A percentile compares a stretch with the other conserved stretches of the same genome.
Conservation (phyloP, 768 basidiomycete species). For the Saitozyma sp. region DNA sequence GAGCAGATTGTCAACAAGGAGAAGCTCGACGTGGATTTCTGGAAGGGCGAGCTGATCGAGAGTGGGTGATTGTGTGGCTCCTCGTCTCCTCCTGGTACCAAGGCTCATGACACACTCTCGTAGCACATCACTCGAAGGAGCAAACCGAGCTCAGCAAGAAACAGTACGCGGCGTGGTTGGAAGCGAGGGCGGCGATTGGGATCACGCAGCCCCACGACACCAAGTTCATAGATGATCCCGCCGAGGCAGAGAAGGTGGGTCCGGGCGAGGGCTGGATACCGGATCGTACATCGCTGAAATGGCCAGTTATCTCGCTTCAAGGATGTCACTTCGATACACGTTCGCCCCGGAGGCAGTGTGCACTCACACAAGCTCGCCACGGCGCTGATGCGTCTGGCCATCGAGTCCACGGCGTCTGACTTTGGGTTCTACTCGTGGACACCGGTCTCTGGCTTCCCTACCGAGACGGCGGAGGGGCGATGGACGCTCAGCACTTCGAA, state of each 20-base stretch:
- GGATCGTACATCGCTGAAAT: background rate
- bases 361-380: no score
- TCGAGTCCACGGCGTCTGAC: no score
- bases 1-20: slow-evolving; percentile 19
- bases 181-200: slow-evolving; percentile 2
- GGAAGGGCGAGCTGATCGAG: slow-evolving; percentile 31
- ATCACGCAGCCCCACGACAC: slow-evolving; percentile 2
- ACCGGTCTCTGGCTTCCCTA: no score
- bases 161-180: slow-evolving; percentile 5
- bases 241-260: slow-evolving; percentile 3
- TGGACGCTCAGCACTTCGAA: no score
- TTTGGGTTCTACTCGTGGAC: no score
- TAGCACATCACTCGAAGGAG: slow-evolving; percentile 11
- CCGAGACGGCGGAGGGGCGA: no score
- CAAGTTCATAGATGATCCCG: slow-evolving; percentile 10
- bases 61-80: slow-evolving; percentile 4
- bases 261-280: background rate
- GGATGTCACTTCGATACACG: no score
- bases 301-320: no score
- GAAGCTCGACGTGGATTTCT: slow-evolving; percentile 28
- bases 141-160: slow-evolving; percentile 8
- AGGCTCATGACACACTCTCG: no score
- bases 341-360: no score
- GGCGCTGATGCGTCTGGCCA: no score
- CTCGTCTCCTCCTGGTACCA: no score